Base-by-base conservation (phyloP, 148 eudicot genomes). In the Gaultheria prostrata region DNA sequence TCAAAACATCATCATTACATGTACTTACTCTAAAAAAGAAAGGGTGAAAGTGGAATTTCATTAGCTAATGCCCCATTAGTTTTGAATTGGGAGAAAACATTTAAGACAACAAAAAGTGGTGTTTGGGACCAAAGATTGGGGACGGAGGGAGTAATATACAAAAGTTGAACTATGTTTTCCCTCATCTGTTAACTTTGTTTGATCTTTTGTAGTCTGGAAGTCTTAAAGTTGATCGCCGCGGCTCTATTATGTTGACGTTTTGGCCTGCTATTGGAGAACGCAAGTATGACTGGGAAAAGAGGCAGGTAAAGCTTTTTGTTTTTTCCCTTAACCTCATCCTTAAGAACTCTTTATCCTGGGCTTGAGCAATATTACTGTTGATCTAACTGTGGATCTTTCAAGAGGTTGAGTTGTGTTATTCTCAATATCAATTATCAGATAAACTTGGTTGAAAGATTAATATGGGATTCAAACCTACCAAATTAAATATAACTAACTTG, bases 211-310 rank as follows among this genome's bases (percentile, higher is more conserved):
- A 97, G 99, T 85, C 94, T 84, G 99, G 99, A 59, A 76, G 79
- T 85, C 82, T 91, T 61, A 89, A 69, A 86, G 89, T 97, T 79
- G 95, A 91, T 84, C 97, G 96, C 45, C 88, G 85, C 45, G 99
- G 99, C 61, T 54, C 5, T 76, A 92, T 97, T 49, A 81, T 97
- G 93, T 83, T 97, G 90, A 81, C 89, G 30, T 91, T 97, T 82
- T 82, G 93, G 80, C 98, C 99, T 72, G 86, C 98, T 74, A 72
- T 90, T 79, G 98, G 93, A 82, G 99, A 97, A 82, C 99, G 98
- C 79, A 95, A 95, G 90, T 97, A 97, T 86, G 95, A 97, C 82
- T 92, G 96, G 95, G 96, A 92, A 79, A 95, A 89, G 89, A 95
- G 86, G 87, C 98, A 97, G 99, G 99, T 97, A 87, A 77, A 56